These are phyloP conservation scores for Xylariaceae sp. DNA, from an alignment of 2,329 filamentous ascomycete genomes.

Conservation along the genomic window DNA sequence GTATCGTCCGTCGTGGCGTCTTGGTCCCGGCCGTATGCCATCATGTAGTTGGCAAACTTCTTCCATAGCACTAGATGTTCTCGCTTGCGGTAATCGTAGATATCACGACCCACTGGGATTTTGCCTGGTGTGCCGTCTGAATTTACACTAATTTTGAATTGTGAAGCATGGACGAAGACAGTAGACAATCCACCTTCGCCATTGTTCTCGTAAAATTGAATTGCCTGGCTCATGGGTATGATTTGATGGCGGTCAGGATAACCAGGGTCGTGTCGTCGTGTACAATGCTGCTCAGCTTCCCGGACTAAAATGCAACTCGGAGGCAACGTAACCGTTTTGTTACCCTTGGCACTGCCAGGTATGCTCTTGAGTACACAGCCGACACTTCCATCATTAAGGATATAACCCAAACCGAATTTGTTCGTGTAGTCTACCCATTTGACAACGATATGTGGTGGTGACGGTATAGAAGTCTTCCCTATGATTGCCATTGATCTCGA, in stretches of 20 bases:
- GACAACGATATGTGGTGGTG: slow-evolving; percentile 66
- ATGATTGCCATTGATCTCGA: slow-evolving; percentile 65
- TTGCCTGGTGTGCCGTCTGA: slow-evolving; percentile 63
- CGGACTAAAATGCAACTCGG: slow-evolving; percentile 73
- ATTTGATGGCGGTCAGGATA: slow-evolving; percentile 64
- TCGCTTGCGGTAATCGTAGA: slow-evolving; percentile 67
- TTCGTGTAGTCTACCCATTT: slow-evolving; percentile 92
- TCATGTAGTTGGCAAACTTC: slow-evolving; percentile 76
- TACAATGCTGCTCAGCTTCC: slow-evolving; percentile 71
- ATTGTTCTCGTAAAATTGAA: slow-evolving; percentile 76
- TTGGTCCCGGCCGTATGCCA: slow-evolving; percentile 73
- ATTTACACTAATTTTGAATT: slow-evolving; percentile 59
- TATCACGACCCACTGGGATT: slow-evolving; percentile 63
- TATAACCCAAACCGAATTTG: slow-evolving; percentile 83
- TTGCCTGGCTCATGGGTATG: slow-evolving; percentile 64
- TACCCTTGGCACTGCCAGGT: slow-evolving; percentile 51
- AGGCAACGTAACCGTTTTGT: slow-evolving; percentile 57
- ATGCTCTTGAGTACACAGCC: slow-evolving; percentile 68
- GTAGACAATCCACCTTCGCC: slow-evolving; percentile 64
- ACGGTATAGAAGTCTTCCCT: slow-evolving; percentile 54
- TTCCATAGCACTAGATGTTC: slow-evolving; percentile 71
- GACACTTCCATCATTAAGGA: slow-evolving; percentile 79
- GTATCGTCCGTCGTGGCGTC: slow-evolving; percentile 51
- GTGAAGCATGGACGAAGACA: slow-evolving; percentile 66
- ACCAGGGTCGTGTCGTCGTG: slow-evolving; percentile 57